A percentile compares a stretch with the other conserved stretches of the same genome.
phyloP scores from a whole-genome alignment of 1,284 basidiomycete genomes.

The Naganishia cerealis region DNA sequence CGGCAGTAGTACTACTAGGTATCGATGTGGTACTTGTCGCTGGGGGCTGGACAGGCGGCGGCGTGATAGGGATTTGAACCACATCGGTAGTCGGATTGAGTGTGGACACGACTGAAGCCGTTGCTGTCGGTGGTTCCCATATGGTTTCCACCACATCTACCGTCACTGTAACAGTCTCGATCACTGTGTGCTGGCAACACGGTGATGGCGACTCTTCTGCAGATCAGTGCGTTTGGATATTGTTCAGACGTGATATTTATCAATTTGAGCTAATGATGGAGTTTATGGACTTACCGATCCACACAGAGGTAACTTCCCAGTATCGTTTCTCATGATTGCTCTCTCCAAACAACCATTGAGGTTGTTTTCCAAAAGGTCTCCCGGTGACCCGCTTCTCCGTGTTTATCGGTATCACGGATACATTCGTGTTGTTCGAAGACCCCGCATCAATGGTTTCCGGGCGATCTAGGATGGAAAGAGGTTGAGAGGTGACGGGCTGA shows the following conservation, averaged over 20 bases:
- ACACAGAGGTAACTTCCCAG: slow-evolving; percentile 16
- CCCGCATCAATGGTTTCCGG: not conserved
- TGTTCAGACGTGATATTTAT: not conserved
- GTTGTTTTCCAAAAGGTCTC: not conserved
- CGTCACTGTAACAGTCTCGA: slow-evolving; percentile 10
- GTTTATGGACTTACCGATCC: slow-evolving; percentile 4
- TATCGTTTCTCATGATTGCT: slow-evolving; percentile 13
- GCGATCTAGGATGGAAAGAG: not conserved
- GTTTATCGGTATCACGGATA: not conserved
- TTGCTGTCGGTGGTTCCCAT: not conserved
- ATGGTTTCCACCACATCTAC: slow-evolving; percentile 5
- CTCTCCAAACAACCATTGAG: not conserved
- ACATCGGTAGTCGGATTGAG: not conserved
- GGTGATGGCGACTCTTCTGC: not conserved
- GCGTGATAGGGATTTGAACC: not conserved
- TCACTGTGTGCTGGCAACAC: not conserved
- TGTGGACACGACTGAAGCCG: not conserved
- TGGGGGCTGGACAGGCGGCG: not conserved
- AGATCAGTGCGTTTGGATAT: not conserved
- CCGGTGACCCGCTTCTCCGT: not conserved
- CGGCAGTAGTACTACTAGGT: not conserved
- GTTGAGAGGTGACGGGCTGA: not conserved
- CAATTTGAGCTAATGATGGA: not conserved
- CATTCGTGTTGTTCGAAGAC: not conserved
- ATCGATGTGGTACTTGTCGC: not conserved